These are phyloP conservation scores for Botrytis deweyae DNA, from an alignment of 2,329 filamentous ascomycete species.

Conservation along the genomic window DNA sequence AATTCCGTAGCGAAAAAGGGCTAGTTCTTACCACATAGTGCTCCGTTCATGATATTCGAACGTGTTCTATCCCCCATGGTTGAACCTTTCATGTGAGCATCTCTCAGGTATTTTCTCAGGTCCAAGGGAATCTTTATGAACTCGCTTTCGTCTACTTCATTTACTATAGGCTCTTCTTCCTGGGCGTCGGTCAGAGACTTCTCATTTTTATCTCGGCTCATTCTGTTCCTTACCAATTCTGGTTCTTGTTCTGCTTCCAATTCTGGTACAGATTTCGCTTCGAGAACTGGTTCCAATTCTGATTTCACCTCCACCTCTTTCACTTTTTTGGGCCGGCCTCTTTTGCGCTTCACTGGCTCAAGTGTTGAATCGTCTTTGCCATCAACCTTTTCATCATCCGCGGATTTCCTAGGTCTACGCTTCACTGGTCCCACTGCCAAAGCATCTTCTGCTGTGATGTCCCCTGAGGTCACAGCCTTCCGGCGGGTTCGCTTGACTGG, in stretches of 20 bases:
- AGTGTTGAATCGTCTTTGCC: background rate
- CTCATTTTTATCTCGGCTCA: background rate
- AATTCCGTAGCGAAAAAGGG: background rate
- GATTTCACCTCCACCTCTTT: background rate
- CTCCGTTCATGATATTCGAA: constrained; percentile 53
- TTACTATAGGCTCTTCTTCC: background rate
- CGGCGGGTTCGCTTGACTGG: background rate
- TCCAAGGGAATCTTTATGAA: background rate
- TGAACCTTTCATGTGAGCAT: background rate
- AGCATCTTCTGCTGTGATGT: background rate
- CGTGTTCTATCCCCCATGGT: constrained; percentile 36
- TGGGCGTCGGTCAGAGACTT: background rate
- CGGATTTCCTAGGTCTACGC: background rate
- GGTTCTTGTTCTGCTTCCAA: background rate
- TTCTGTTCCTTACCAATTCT: background rate
- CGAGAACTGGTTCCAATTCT: background rate
- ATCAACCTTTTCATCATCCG: background rate
- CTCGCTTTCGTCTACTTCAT: background rate
- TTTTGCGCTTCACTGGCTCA: background rate
- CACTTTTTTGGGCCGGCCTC: background rate
- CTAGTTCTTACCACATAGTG: constrained; percentile 45
- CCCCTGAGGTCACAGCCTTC: background rate
- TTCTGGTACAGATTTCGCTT: background rate
- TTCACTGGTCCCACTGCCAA: background rate
- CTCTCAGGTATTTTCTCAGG: background rate